Percentiles rank a stretch among this genome's conserved stretches.
Conservation (phyloP, 352 stramenopile genomes). For the Pythium monospermum region DNA sequence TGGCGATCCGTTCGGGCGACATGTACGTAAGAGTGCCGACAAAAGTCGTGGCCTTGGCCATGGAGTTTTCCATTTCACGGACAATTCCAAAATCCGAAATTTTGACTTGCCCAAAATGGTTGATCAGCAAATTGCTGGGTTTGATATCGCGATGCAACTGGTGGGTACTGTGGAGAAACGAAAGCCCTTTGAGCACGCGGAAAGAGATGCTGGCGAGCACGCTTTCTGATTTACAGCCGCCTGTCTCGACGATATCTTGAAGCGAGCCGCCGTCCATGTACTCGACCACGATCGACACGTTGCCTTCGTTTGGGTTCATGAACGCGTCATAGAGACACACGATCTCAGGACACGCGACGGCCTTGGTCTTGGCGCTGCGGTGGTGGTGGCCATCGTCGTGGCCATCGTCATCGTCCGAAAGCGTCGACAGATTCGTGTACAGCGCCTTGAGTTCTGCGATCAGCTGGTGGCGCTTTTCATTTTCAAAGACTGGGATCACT, state of each 20-base stretch:
- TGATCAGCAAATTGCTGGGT: constrained; percentile 92
- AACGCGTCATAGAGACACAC: constrained; percentile 94
- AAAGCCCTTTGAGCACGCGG: constrained; percentile 81
- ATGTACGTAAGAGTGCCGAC: constrained; percentile 93
- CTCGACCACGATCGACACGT: constrained; percentile 93
- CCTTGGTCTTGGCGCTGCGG: constrained; percentile 33
- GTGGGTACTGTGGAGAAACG: constrained; percentile 87
- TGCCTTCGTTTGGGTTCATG: constrained; percentile 88
- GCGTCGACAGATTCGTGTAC: constrained; percentile 82
- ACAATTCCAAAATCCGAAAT: constrained; percentile 85
- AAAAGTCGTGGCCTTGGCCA: constrained; percentile 87
- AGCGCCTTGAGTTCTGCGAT: constrained; percentile 81
- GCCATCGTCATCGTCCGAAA: constrained; percentile 68
- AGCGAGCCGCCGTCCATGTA: constrained; percentile 95
- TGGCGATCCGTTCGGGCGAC: constrained; percentile 91
- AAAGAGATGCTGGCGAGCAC: constrained; percentile 89
- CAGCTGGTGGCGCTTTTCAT: constrained; percentile 84
- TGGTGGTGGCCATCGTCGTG: too few relatives aligned
- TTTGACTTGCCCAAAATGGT: constrained; percentile 89
- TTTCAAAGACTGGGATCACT: constrained; percentile 87
- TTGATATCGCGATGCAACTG: constrained; percentile 95
- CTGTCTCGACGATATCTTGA: constrained; percentile 89
- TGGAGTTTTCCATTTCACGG: constrained; percentile 81
- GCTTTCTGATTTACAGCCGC: constrained; percentile 79
- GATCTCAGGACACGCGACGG: constrained; percentile 69